Percentiles rank a stretch among this genome's conserved stretches.
These are phyloP conservation scores for Penicillium desertorum DNA, from an alignment of 495 filamentous ascomycete genomes.

Conservation along the genomic window DNA sequence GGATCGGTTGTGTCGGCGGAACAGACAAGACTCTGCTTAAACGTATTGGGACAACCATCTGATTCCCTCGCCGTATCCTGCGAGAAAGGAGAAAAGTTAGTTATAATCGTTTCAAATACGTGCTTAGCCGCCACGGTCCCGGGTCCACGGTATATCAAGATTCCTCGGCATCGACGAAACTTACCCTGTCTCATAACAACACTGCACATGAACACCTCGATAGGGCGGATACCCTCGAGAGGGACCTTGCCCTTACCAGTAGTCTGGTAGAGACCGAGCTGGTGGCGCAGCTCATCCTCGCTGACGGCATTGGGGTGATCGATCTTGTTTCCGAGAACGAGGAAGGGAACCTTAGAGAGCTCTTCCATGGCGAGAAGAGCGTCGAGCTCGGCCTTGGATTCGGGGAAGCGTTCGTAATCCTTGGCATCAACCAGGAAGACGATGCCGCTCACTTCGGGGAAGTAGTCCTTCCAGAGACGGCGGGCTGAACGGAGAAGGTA, in stretches of 20 bases:
- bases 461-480: slow-evolving; percentile 96
- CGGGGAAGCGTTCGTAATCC: slow-evolving; percentile 88
- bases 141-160: background rate
- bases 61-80: slow-evolving; percentile 56
- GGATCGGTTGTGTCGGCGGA: background rate
- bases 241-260: slow-evolving; percentile 98
- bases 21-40: slow-evolving; percentile 23
- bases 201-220: slow-evolving; percentile 99
- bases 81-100: slow-evolving; percentile 10
- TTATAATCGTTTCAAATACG: background rate
- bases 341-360: slow-evolving; percentile 87
- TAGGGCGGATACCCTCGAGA: slow-evolving; percentile 89
- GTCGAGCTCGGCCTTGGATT: slow-evolving; percentile 95
- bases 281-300: slow-evolving; percentile 89
- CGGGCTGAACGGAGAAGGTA: slow-evolving; percentile 59
- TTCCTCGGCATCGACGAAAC: slow-evolving; percentile 24
- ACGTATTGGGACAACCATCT: slow-evolving; percentile 57
- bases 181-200: slow-evolving; percentile 94
- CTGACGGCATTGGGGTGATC: slow-evolving; percentile 93
- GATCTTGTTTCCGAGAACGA: slow-evolving; percentile 97
- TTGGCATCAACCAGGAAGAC: slow-evolving; percentile 98
- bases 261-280: slow-evolving; percentile 90
- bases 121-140: background rate
- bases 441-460: slow-evolving; percentile 97
- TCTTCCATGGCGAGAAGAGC: slow-evolving; percentile 93